Evolutionary conservation across 306 rosid genomes (phyloP).

Genomic region (Oxytropis ochrocephala): DNA sequence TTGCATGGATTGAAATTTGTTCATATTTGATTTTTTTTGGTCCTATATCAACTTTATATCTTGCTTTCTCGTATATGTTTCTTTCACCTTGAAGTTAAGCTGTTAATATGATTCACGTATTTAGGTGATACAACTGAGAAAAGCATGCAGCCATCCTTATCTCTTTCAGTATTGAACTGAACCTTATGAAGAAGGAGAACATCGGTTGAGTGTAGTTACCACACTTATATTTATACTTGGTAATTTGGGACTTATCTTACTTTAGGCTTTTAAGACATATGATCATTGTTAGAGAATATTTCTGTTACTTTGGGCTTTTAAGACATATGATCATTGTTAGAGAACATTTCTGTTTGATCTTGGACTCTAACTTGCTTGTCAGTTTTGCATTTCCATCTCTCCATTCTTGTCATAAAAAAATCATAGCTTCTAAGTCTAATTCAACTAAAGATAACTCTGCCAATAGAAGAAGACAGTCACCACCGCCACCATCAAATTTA

Average conservation of each 20-base stretch:
- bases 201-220: slow-evolving; percentile 71
- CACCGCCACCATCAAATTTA: no score
- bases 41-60: no score
- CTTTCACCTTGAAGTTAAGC: neutral
- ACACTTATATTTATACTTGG: no score
- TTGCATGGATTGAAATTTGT: no score
- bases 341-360: neutral
- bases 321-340: neutral
- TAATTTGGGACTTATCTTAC: no score
- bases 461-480: no score
- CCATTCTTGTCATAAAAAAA: no score
- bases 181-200: slow-evolving; percentile 98
- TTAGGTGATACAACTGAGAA: slow-evolving; percentile 83
- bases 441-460: no score
- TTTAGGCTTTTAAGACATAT: neutral
- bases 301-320: neutral
- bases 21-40: no score
- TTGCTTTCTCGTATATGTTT: slow-evolving; percentile 6
- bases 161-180: slow-evolving; percentile 96
- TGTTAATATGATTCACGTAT: slow-evolving; percentile 12
- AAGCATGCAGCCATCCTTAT: slow-evolving; percentile 94
- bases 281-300: neutral
- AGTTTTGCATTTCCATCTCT: neutral
- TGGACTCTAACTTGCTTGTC: neutral
- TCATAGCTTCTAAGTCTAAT: no score